Conservation (phyloP, 306 rosid species). For the Vigna angularis region DNA sequence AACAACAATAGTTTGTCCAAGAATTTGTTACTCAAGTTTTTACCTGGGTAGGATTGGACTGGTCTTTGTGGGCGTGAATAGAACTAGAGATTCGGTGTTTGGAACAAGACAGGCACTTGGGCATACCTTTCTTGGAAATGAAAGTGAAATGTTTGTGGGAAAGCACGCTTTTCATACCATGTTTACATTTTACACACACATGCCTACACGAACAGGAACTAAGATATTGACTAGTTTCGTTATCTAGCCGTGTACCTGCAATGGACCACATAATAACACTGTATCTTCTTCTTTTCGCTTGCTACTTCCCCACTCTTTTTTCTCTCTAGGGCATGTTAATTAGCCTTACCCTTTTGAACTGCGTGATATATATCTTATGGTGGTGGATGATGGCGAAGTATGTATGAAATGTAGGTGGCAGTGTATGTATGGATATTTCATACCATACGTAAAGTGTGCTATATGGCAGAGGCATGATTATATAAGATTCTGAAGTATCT, state of each 20-base stretch:
- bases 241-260: conserved; percentile 23
- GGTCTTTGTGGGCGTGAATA: conserved; percentile 27
- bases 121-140: conserved; percentile 88
- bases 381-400: not conserved
- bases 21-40: not conserved
- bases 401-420: not conserved
- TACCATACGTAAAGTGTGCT: not conserved
- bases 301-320: not conserved
- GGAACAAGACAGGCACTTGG: conserved; percentile 64
- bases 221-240: conserved; percentile 43
- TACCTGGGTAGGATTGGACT: not conserved
- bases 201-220: conserved; percentile 35
- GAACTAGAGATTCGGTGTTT: conserved; percentile 67
- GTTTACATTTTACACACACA: conserved; percentile 44
- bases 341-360: too few relatives aligned
- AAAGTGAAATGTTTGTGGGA: conserved; percentile 65
- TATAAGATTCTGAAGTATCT: conserved; percentile 1
- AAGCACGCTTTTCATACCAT: conserved; percentile 73
- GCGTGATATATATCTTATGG: not conserved
- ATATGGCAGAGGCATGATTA: not conserved
- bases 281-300: conserved; percentile 1
- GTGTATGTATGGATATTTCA: not conserved
- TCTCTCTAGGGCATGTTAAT: not conserved
- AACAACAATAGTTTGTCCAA: not conserved
- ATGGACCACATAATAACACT: conserved; percentile 55